Percentiles rank a stretch among this genome's conserved stretches.
phyloP scores from a whole-genome alignment of 768 basidiomycete species.

The Lactarius evosmus region DNA sequence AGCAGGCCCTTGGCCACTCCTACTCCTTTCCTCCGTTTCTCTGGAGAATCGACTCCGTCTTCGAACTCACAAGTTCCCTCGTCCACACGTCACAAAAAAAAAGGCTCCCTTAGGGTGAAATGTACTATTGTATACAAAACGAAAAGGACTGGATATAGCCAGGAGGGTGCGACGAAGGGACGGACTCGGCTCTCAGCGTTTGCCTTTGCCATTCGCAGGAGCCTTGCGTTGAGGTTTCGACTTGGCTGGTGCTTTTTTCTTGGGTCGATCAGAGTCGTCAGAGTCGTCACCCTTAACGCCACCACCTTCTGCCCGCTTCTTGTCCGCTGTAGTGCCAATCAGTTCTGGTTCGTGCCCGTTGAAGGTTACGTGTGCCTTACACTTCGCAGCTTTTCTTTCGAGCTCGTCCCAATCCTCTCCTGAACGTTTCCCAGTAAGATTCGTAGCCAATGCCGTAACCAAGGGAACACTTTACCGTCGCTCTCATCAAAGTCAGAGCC shows the following conservation, averaged over 20 bases:
- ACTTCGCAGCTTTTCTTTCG: slow-evolving; percentile 87
- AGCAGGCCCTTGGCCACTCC: neutral
- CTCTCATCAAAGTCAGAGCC: slow-evolving; percentile 68
- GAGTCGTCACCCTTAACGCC: slow-evolving; percentile 35
- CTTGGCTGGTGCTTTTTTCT: slow-evolving; percentile 39
- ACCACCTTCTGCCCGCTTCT: slow-evolving; percentile 40
- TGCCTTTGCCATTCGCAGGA: slow-evolving; percentile 33
- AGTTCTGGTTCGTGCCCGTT: neutral
- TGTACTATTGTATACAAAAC: slow-evolving; percentile 22
- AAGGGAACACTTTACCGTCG: slow-evolving; percentile 42
- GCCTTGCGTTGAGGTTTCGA: slow-evolving; percentile 30
- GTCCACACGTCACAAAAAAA: neutral
- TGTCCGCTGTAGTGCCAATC: slow-evolving; percentile 39
- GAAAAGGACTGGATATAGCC: slow-evolving; percentile 16
- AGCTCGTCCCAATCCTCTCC: slow-evolving; percentile 97
- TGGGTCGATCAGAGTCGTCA: slow-evolving; percentile 42
- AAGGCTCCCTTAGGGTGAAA: neutral
- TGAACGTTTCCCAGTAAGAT: slow-evolving; percentile 27
- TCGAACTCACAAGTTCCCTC: neutral
- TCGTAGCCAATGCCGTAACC: slow-evolving; percentile 18
- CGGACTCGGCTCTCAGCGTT: slow-evolving; percentile 14
- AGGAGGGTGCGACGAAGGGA: neutral
- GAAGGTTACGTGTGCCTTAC: slow-evolving; percentile 39
- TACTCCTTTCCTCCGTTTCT: neutral
- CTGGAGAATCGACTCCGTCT: neutral